Evolutionary conservation across 208 protist genomes (phyloP), one percentile per base, ranked within the genome.

Genomic region (Crithidia acanthocephali): DNA sequence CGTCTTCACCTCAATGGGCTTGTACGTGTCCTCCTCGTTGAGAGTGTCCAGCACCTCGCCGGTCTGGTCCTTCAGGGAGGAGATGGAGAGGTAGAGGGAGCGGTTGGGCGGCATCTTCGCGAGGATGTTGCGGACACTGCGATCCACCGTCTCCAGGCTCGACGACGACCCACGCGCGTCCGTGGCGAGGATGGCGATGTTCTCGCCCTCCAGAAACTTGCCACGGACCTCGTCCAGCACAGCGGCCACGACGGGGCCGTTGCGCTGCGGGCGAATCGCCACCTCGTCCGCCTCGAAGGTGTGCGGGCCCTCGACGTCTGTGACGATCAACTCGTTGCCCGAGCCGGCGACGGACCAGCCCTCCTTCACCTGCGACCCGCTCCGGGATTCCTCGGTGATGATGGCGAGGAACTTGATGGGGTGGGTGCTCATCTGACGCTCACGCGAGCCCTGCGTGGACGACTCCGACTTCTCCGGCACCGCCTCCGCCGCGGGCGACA

Each of bases 141-240:
- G 76, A 56, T 87, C 83, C n/a, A 88, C 63, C 59, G 84, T 52
- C 56, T 87, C 76, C 35, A 84, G 45, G 50, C 79, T 83, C 32
- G 76, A 55, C 16, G 79, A 47, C 4, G 76, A 84, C 45, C 87
- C 87, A 27, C 81, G 80, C 0, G 69, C 48, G 62, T 89, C 87
- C 23, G 67, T 66, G 9, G 84, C 87, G 22, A 89, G 44, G 33
- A 92, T 53, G 37, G 84, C 81, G 11, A 84, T 70, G 74, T 88
- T 88, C 60, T 85, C 53, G 32, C 87, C 84, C 16, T 62, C 55
- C 45, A 88, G 37, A 53, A 92, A 89, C 27, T 64, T 55, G 48
- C 68, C 62, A 32, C 75, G 65, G 28, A 84, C 25, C 33, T 73
- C 57, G 60, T 92, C 87, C 13, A 92, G 56, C 47, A 74, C 32